Base-by-base conservation (phyloP, 495 filamentous ascomycete genomes). In the Aspergillus homomorphus region DNA sequence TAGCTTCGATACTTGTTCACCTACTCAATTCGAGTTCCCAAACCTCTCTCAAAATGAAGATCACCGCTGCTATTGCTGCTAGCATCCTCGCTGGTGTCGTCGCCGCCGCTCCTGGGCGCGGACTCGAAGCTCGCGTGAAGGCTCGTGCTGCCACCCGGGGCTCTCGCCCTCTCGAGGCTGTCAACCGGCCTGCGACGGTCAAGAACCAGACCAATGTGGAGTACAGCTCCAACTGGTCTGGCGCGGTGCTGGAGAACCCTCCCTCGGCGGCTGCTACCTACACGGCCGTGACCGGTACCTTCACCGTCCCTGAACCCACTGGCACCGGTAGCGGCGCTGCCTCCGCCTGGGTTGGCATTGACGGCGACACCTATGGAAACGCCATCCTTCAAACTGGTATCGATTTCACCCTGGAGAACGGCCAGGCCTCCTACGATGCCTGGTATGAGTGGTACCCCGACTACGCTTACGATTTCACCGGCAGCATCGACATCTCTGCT, bases 291-390 rank as follows among this genome's bases (percentile, higher is more conserved):
- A 74, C 76, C 18, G 81, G 72, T 9, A 73, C 71, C 19, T 75
- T 84, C 63, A 75, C 73, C 16, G 76, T 84, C 6, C 82, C 82
- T 12, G 73, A 67, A 26, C 80, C 83, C 16, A 69, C 71, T 14
- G 49, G 45, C 6, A 63, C 51, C 69, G 80, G 62, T 70, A 82
- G 82, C 59, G 71, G 73, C 28, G 42, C 54, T 19, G 77, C 81
- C n/a, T 78, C 80, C 15, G 81, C 80, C 4, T 85, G 83, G 84
- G 82, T 84, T 14, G 79, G 80, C 19, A 81, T 85, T 45, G 81
- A 84, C 54, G 82, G 80, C 12, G 77, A 79, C 56, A 82, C 77
- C 12, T 84, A 77, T 68, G 48, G 56, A 51, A 77, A 69, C 22
- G 79, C 81, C 48, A 51, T 51, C 23, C 48, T 51, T 9, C 48